Evolutionary conservation across 2,329 filamentous ascomycete genomes (phyloP), one percentile per base, ranked within the genome.

Genomic region (Trichoderma pleuroti): DNA sequence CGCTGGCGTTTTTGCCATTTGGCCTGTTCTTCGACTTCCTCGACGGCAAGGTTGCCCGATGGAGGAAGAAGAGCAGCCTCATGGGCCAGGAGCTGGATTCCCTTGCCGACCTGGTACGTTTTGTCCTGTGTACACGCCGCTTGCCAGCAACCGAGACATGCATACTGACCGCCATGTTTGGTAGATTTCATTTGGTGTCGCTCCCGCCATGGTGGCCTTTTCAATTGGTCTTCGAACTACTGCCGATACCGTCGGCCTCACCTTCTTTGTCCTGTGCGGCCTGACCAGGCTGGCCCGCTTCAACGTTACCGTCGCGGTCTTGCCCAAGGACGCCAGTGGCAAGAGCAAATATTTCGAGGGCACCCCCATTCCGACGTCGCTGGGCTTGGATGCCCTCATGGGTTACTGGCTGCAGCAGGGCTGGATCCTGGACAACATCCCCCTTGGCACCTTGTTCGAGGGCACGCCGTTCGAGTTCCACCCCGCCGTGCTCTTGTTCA

Each of bases 21-120:
- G 94, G 94, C 6, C 85, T 98, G 14, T 98, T 98, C 85, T 98
- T 98, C 81, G 96, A 99, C 82, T 97, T 97, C 79, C 93, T 98
- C 87, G 96, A 99, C 81, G 96, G 96, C 78, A 96, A 94, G 80
- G 94, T 99, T 70, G 96, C 96, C 73, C 87, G 96, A 74, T 98
- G 96, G 96, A 90, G 96, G 80, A 92, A 93, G 83, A 99, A 98
- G 90, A 96, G 93, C 77, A 97, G 93, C 76, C 86, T 99, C 79
- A 98, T 99, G 95, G 96, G 96, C 14, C 95, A 98, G 82, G 96
- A 99, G 82, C 85, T 99, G 70, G 96, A 99, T 81, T 98, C 95
- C 8, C 86, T 99, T 61, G 96, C 96, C 69, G 96, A 99, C 80
- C 81, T 99, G 85, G 94, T 97, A 91, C 32, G 88, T 62, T 26